These are phyloP conservation scores for Endocarpon pusillum DNA, from an alignment of 495 filamentous ascomycete species.

Conservation along the genomic window DNA sequence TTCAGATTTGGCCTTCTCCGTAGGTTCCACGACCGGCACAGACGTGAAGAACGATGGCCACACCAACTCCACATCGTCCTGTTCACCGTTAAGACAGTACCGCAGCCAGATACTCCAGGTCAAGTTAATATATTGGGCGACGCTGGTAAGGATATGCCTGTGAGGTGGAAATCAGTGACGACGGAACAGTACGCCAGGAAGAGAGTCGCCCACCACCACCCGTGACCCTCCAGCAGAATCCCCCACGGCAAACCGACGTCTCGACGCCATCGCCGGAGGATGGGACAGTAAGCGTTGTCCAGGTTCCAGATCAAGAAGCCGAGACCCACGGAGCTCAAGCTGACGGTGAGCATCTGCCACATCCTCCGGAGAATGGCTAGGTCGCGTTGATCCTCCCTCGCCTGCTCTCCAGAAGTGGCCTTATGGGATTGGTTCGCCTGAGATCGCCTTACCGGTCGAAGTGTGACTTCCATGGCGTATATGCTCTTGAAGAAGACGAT, in stretches of 20 bases:
- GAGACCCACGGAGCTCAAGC: no score
- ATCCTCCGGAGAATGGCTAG: no score
- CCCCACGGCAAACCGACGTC: constrained; percentile 77
- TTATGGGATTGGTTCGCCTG: no score
- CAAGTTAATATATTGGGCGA: constrained; percentile 69
- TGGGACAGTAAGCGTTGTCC: constrained; percentile 66
- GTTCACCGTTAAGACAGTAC: constrained; percentile 57
- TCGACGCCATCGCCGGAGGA: constrained; percentile 51
- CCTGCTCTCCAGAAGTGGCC: no score
- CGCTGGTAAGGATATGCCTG: constrained; percentile 50
- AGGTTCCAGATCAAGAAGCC: constrained; percentile 81
- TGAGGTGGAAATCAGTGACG: constrained; percentile 5
- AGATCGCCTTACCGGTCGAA: no score
- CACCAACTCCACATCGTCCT: constrained; percentile 55
- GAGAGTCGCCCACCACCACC: constrained; percentile 95
- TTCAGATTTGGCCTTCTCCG: no score
- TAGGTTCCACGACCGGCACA: no score
- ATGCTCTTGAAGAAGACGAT: constrained; percentile 64
- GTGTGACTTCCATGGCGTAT: constrained; percentile 69
- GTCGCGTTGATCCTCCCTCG: no score
- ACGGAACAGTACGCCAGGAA: constrained; percentile 2
- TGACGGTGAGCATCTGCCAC: no score
- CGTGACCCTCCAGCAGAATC: constrained; percentile 77
- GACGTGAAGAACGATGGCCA: constrained; percentile 56
- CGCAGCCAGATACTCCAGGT: constrained; percentile 76